Percentiles rank a stretch among this genome's conserved stretches.
These are phyloP conservation scores for Capronia americana DNA, from an alignment of 2,329 filamentous ascomycete genomes.

Conservation along the genomic window DNA sequence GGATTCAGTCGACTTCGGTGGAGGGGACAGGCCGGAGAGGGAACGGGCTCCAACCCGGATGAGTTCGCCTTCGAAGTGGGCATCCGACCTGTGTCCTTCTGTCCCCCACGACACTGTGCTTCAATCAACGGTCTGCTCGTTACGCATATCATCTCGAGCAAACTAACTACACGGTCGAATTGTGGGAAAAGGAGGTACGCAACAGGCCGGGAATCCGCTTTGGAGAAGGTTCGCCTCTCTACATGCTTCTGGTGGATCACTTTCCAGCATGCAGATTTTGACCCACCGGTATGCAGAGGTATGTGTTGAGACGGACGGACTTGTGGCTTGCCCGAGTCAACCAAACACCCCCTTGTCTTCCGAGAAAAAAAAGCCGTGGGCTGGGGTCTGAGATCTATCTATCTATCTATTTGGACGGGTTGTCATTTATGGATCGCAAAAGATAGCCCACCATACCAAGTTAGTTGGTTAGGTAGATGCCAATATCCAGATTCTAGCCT, in stretches of 20 bases:
- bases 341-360: conserved; percentile 13
- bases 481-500: conserved; percentile 8
- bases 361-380: conserved; percentile 26
- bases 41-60: conserved; percentile 17
- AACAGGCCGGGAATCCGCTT: conserved; percentile 6
- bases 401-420: background rate
- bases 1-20: conserved; percentile 26
- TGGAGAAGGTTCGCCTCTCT: conserved; percentile 27
- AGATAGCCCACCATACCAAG: background rate
- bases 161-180: conserved; percentile 20
- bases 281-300: conserved; percentile 32
- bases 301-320: conserved; percentile 24
- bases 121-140: conserved; percentile 22
- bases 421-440: background rate
- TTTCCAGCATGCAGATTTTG: conserved; percentile 31
- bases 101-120: background rate
- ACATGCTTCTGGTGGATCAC: conserved; percentile 29
- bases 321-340: conserved; percentile 25
- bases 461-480: conserved; percentile 16
- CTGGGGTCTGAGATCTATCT: conserved; percentile 15
- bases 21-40: conserved; percentile 6
- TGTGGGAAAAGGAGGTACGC: background rate
- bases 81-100: conserved; percentile 8
- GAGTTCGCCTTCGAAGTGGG: conserved; percentile 29
- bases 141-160: conserved; percentile 25